Percentiles rank a stretch among this genome's conserved stretches.
These are phyloP conservation scores for Colletotrichum lentis DNA, from an alignment of 2,329 filamentous ascomycete genomes.

Conservation along the genomic window DNA sequence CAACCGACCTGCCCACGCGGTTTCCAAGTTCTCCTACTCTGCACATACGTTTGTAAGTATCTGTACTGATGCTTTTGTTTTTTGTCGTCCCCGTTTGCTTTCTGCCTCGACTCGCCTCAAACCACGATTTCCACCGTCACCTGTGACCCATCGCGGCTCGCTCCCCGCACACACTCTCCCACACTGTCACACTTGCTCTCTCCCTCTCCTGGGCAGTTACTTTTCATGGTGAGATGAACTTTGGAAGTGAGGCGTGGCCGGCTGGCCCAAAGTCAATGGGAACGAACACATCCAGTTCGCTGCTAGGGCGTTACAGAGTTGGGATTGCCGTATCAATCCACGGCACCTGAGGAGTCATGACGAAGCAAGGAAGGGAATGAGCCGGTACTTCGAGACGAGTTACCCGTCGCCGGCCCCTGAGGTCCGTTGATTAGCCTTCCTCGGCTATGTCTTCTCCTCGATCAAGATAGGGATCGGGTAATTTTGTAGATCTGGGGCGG, in stretches of 20 bases:
- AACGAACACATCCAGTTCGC: conserved; percentile 35
- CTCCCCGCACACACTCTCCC: neutral
- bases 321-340: conserved; percentile 30
- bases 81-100: neutral
- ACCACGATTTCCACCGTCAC: neutral
- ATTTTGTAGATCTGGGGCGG: conserved; percentile 26
- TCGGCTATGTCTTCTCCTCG: neutral
- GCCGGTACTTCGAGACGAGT: neutral
- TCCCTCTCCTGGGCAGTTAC: conserved; percentile 15
- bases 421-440: neutral
- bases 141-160: neutral
- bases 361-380: neutral
- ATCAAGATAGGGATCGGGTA: neutral
- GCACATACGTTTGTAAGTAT: too few relatives aligned
- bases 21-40: conserved; percentile 4
- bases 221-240: conserved; percentile 34
- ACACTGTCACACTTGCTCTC: neutral
- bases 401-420: neutral
- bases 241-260: conserved; percentile 25
- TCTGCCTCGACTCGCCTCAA: neutral
- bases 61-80: neutral
- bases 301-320: conserved; percentile 33
- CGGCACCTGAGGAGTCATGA: conserved; percentile 21
- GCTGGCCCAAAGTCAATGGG: conserved; percentile 27
- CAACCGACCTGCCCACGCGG: conserved; percentile 23